Percentiles rank a stretch among this genome's conserved stretches.
Conservation (phyloP, 768 basidiomycete genomes). For the Rhodosporidiobolus sp. region DNA sequence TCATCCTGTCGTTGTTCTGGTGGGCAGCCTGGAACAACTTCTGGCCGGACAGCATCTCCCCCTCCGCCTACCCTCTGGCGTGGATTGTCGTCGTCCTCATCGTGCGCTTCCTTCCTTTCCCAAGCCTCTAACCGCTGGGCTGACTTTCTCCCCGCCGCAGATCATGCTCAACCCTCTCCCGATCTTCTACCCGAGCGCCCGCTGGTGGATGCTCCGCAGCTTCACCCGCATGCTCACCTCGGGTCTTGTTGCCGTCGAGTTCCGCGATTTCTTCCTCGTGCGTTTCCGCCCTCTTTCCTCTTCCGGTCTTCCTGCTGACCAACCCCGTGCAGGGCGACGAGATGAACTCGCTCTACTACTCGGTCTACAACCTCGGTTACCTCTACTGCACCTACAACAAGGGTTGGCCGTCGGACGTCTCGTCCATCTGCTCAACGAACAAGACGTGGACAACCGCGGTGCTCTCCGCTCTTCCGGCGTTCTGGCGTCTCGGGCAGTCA, state of each 20-base stretch:
- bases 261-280: slow-evolving; percentile 53
- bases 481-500: slow-evolving; percentile 78
- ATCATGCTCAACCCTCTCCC: slow-evolving; percentile 67
- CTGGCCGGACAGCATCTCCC: slow-evolving; percentile 60
- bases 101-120: slow-evolving; percentile 52
- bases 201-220: slow-evolving; percentile 77
- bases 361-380: slow-evolving; percentile 47
- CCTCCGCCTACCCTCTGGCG: slow-evolving; percentile 72
- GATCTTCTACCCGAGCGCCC: slow-evolving; percentile 59
- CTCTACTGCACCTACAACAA: slow-evolving; percentile 69
- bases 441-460: slow-evolving; percentile 64
- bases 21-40: slow-evolving; percentile 71
- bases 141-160: neutral
- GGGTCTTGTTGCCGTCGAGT: slow-evolving; percentile 58
- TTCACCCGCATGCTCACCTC: slow-evolving; percentile 64
- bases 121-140: neutral
- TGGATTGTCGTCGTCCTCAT: slow-evolving; percentile 68
- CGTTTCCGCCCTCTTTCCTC: neutral
- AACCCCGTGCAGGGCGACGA: slow-evolving; percentile 19
- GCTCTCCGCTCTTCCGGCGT: slow-evolving; percentile 62
- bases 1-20: slow-evolving; percentile 71
- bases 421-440: slow-evolving; percentile 48
- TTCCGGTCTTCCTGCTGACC: neutral
- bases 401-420: slow-evolving; percentile 51
- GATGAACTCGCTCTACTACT: slow-evolving; percentile 38